Percentiles rank a stretch among this genome's conserved stretches.
Conservation (phyloP, 768 basidiomycete species). For the Pleurotus salmoneostramineus region DNA sequence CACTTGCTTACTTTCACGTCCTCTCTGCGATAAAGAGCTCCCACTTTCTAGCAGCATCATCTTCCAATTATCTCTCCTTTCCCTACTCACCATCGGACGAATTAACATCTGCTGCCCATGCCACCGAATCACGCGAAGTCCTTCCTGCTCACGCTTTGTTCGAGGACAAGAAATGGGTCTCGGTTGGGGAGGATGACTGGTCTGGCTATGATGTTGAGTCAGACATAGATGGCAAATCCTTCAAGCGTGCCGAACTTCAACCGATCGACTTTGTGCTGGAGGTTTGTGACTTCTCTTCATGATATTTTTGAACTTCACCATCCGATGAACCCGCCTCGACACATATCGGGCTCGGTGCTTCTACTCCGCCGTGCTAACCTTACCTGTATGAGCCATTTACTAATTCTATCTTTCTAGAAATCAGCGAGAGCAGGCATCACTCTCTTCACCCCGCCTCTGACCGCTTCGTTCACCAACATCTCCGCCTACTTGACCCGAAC, state of each 20-base stretch:
- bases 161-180: constrained; percentile 56
- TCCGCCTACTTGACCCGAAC: constrained; percentile 42
- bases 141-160: constrained; percentile 51
- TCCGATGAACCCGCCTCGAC: too few relatives aligned
- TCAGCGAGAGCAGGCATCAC: constrained; percentile 5
- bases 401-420: constrained; percentile 3
- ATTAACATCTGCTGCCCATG: background rate
- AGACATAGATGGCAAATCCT: constrained; percentile 15
- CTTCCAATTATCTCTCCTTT: constrained; percentile 38
- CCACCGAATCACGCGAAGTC: background rate
- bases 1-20: constrained; percentile 93
- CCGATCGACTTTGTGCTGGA: constrained; percentile 65
- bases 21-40: constrained; percentile 88
- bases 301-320: too few relatives aligned
- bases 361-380: too few relatives aligned
- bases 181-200: constrained; percentile 55
- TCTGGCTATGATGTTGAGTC: constrained; percentile 23
- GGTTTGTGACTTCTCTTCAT: constrained; percentile 17
- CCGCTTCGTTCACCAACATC: constrained; percentile 40
- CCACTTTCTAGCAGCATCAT: constrained; percentile 62
- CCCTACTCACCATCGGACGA: background rate
- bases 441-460: constrained; percentile 37
- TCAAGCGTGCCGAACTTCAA: constrained; percentile 61
- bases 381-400: constrained; percentile 8
- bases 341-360: too few relatives aligned